phyloP scores from a whole-genome alignment of 495 filamentous ascomycete genomes.

The Trichoderma asperelloides region DNA sequence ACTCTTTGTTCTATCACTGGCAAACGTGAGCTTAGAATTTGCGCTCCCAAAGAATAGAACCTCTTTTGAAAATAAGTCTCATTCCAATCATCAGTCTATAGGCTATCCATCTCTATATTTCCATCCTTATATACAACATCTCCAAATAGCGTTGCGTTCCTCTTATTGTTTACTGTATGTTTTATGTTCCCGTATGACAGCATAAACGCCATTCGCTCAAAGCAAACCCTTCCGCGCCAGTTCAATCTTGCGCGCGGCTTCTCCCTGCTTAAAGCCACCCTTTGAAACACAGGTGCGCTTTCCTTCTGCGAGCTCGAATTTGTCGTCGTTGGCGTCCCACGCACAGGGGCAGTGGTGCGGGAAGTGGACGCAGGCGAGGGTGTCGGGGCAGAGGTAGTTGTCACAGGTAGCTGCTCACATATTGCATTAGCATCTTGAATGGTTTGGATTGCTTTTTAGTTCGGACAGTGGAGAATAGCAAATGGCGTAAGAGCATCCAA shows the following conservation, averaged over 20 bases:
- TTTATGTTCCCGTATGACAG: background rate
- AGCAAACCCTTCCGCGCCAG: slow-evolving; percentile 76
- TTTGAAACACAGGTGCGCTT: slow-evolving; percentile 71
- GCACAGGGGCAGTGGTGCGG: slow-evolving; percentile 91
- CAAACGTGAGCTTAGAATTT: background rate
- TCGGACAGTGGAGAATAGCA: too few relatives aligned
- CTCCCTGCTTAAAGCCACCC: slow-evolving; percentile 68
- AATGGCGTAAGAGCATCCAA: too few relatives aligned
- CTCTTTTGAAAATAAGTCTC: background rate
- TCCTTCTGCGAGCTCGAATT: slow-evolving; percentile 77
- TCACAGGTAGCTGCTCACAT: slow-evolving; percentile 52
- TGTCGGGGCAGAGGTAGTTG: slow-evolving; percentile 87
- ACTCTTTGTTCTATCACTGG: background rate
- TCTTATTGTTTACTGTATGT: background rate
- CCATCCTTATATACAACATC: background rate
- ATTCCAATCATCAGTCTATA: background rate
- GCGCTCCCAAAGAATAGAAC: background rate
- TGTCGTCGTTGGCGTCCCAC: slow-evolving; percentile 73
- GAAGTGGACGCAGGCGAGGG: slow-evolving; percentile 83
- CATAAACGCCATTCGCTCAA: slow-evolving; percentile 27
- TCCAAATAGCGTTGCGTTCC: background rate
- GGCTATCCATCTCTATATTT: background rate
- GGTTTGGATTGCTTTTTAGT: too few relatives aligned
- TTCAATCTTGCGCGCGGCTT: slow-evolving; percentile 70
- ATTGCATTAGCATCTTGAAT: background rate